Evolutionary conservation across 179 eudicot species (phyloP).

Genomic region (Beta corolliflora): DNA sequence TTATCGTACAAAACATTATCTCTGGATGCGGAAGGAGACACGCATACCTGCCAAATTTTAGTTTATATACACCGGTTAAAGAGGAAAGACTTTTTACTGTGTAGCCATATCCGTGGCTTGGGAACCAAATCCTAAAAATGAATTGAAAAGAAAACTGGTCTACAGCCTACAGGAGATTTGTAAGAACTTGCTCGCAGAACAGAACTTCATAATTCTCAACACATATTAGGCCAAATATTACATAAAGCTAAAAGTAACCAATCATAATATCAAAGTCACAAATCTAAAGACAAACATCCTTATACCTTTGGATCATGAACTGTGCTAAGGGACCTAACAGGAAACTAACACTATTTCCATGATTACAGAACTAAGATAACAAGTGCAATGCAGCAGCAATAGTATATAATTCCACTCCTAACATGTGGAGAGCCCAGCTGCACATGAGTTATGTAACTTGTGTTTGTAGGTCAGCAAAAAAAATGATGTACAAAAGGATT

Average conservation of each 20-base stretch:
- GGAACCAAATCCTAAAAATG: neutral
- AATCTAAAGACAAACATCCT: neutral
- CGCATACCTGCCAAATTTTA: slow-evolving; percentile 64
- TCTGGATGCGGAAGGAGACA: slow-evolving; percentile 59
- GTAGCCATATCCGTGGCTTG: neutral
- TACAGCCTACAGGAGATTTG: neutral
- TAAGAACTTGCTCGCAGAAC: neutral
- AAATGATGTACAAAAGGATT: neutral
- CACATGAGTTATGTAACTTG: neutral
- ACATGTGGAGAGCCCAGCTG: neutral
- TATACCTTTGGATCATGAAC: neutral
- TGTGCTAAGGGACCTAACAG: too few species aligned
- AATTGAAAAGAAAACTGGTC: neutral
- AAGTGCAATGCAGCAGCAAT: neutral
- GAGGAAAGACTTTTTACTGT: neutral
- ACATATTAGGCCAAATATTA: neutral
- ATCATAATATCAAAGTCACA: neutral
- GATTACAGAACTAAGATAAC: neutral
- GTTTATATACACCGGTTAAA: slow-evolving; percentile 4
- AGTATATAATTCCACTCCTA: neutral
- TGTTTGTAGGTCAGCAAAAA: neutral
- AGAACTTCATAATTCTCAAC: neutral
- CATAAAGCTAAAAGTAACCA: neutral
- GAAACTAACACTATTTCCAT: neutral
- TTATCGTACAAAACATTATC: slow-evolving; percentile 61